These are phyloP conservation scores for Stephania japonica DNA, from an alignment of 164 flowering plant species.

Conservation along the genomic window DNA sequence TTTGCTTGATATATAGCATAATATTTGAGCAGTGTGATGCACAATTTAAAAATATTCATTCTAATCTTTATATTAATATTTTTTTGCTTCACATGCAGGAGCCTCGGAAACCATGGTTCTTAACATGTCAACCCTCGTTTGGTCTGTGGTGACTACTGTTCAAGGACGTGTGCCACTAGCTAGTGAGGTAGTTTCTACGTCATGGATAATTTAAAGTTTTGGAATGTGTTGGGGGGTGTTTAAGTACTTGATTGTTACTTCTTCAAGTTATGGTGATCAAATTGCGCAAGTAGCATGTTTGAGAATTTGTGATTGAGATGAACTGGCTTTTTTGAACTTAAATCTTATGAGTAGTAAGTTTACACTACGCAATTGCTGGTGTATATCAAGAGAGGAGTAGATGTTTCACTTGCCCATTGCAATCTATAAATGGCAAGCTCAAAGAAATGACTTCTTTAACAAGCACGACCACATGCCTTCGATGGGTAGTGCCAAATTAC, in stretches of 20 bases:
- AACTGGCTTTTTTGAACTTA: background rate
- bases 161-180: constrained; percentile 95
- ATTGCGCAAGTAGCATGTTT: background rate
- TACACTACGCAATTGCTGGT: background rate
- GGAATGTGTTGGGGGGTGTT: too few relatives aligned
- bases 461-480: background rate
- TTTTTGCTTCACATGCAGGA: constrained; percentile 40
- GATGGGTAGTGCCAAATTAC: background rate
- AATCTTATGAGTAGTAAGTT: background rate
- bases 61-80: background rate
- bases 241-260: too few relatives aligned
- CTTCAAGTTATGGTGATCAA: background rate
- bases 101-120: constrained; percentile 86
- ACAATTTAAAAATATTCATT: background rate
- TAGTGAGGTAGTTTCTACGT: constrained; percentile 70
- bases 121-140: constrained; percentile 88
- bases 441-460: background rate
- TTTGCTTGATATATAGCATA: background rate
- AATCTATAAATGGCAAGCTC: background rate
- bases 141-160: constrained; percentile 89
- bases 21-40: background rate
- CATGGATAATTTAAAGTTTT: too few relatives aligned
- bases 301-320: background rate
- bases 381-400: background rate
- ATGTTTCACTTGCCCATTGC: background rate